These are phyloP conservation scores for Yarrowia keelungensis DNA, from an alignment of 805 yeast genomes.

Conservation along the genomic window DNA sequence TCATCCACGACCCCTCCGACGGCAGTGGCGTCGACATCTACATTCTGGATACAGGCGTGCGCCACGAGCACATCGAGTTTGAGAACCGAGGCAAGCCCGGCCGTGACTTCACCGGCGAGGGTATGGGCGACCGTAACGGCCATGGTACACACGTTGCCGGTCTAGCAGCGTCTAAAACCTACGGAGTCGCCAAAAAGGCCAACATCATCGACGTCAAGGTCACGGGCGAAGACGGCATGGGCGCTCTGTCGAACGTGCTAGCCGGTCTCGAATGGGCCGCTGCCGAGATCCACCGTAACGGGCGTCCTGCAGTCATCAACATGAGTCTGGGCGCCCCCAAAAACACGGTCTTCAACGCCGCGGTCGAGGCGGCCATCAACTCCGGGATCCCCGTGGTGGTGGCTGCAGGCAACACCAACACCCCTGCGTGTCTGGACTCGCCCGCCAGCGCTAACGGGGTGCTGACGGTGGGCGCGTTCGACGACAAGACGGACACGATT, in stretches of 20 bases:
- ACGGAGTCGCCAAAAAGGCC: conserved; percentile 80
- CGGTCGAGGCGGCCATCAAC: conserved; percentile 45
- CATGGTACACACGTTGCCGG: conserved; percentile 96
- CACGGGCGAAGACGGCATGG: conserved; percentile 70
- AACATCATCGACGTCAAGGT: conserved; percentile 77
- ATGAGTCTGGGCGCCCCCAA: conserved; percentile 46
- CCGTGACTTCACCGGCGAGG: conserved; percentile 65
- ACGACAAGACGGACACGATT: conserved; percentile 70
- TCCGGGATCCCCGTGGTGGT: conserved; percentile 47
- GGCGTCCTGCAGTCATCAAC: conserved; percentile 43
- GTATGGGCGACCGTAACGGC: conserved; percentile 74
- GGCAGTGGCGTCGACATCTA: conserved; percentile 68
- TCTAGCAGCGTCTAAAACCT: conserved; percentile 75
- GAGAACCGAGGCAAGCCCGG: conserved; percentile 69
- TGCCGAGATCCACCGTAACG: conserved; percentile 64
- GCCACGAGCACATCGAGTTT: conserved; percentile 51
- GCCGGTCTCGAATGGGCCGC: conserved; percentile 59
- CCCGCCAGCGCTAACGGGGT: conserved; percentile 81
- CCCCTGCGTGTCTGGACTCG: conserved; percentile 81
- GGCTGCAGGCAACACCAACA: conserved; percentile 70
- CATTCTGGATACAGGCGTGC: conserved; percentile 80
- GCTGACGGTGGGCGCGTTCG: conserved; percentile 87
- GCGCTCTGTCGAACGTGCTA: conserved; percentile 54
- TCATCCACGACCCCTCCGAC: conserved; percentile 55
- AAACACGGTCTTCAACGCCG: conserved; percentile 45